A percentile compares a stretch with the other conserved stretches of the same genome.
Evolutionary conservation across 345 rosid species (phyloP).

Genomic region (Citrus unshiu): DNA sequence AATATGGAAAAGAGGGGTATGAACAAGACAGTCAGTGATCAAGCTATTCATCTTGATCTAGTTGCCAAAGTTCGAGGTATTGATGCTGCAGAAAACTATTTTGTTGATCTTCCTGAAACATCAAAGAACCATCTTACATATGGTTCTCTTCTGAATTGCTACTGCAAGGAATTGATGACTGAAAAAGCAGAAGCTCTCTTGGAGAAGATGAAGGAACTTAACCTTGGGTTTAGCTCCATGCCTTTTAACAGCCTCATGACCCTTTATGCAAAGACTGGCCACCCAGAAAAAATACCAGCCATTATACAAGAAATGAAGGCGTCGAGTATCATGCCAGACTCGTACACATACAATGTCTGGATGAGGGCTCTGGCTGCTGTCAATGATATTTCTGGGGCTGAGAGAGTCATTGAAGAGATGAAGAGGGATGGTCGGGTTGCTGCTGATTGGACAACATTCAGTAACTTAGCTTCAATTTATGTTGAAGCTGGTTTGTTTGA

Average conservation of each 20-base stretch:
- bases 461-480: constrained; percentile 84
- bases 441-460: constrained; percentile 88
- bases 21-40: constrained; percentile 93
- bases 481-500: constrained; percentile 60
- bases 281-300: constrained; percentile 56
- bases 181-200: constrained; percentile 78
- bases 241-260: constrained; percentile 90
- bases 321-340: constrained; percentile 48
- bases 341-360: constrained; percentile 81
- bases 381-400: constrained; percentile 69
- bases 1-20: constrained; percentile 69
- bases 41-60: constrained; percentile 95
- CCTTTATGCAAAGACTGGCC: constrained; percentile 65
- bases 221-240: constrained; percentile 62
- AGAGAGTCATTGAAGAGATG: constrained; percentile 84
- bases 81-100: constrained; percentile 75
- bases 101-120: constrained; percentile 71
- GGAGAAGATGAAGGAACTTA: constrained; percentile 92
- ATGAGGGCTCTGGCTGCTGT: constrained; percentile 87
- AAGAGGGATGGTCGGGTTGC: constrained; percentile 79
- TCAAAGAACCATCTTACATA: constrained; percentile 73
- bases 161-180: constrained; percentile 73
- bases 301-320: constrained; percentile 89
- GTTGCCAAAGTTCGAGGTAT: constrained; percentile 78
- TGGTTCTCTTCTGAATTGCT: constrained; percentile 85